Evolutionary conservation across 148 eudicot genomes (phyloP), one percentile per base, ranked within the genome.

Genomic region (Vaccinium corymbosum): DNA sequence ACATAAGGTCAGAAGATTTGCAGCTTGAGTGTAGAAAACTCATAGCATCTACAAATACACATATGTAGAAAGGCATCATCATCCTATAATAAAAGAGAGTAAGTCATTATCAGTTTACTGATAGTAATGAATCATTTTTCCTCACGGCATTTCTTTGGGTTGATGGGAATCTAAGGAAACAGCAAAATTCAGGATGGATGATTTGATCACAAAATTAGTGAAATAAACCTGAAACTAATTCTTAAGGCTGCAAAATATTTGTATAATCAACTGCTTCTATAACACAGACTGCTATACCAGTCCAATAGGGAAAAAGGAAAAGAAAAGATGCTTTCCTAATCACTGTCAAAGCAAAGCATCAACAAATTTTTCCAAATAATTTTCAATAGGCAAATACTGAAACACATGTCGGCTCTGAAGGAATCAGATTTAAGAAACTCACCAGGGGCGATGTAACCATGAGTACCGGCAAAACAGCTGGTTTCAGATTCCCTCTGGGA

Each of bases 361-460:
- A 27, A 27, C 38, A 68, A 27, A 27, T 27, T 16, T 68, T 16
- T 59, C 27, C 19, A n/a, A 38, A 80, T 38, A 59, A n/a, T 59
- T 79, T 59, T 59, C 71, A 80, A 14, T n/a, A 38, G 72, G 2
- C 12, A 20, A 55, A 51, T 19, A 32, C 7, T 15, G 20, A 52
- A 52, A 11, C 1, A 20, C n/a, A 79, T 7, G 11, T 32, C 1
- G 6, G 27, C 55, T 19, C 1, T 7, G 53, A 25, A 77, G 16
- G 15, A 55, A 62, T 20, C 10, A 55, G 0, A 71, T 27, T 16
- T 38, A 46, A 25, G 71, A 85, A 85, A 83, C 89, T 85, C 89
- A 95, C 99, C 99, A 78, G 99, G 99, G 76, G 99, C 99, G 11
- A 97, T 90, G 83, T 97, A 97, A 59, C 99, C 99, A 89, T 97